These are phyloP conservation scores for Geopyxis carbonaria DNA, from an alignment of 495 filamentous ascomycete species.

Conservation along the genomic window DNA sequence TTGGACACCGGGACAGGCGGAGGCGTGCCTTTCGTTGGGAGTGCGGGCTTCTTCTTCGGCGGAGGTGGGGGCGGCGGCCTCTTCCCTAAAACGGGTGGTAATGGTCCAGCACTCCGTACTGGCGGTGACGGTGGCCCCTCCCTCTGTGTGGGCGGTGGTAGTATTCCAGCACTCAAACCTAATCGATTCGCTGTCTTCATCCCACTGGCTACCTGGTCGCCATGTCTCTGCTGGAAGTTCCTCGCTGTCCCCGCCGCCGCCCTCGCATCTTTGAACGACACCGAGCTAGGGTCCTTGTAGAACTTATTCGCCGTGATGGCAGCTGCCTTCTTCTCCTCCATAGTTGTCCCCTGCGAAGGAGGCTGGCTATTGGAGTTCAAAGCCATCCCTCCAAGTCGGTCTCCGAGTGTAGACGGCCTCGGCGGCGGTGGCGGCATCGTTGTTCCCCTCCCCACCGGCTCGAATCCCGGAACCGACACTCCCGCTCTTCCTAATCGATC, in stretches of 20 bases:
- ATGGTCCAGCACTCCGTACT: not conserved
- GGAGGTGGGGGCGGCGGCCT: conserved; percentile 57
- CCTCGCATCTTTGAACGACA: conserved; percentile 39
- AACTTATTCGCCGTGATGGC: conserved; percentile 39
- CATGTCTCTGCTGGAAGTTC: conserved; percentile 57
- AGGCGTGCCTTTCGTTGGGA: conserved; percentile 23
- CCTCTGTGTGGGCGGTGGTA: not conserved
- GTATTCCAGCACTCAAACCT: not conserved
- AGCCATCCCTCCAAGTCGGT: conserved; percentile 30
- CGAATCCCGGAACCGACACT: conserved; percentile 64
- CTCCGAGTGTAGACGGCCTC: conserved; percentile 7
- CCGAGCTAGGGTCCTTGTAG: conserved; percentile 39
- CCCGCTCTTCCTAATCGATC: conserved; percentile 54
- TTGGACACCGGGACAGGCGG: not conserved
- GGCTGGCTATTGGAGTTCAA: conserved; percentile 43
- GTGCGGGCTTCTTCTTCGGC: conserved; percentile 40
- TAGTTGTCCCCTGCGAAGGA: conserved; percentile 37
- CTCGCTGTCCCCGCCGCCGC: conserved; percentile 42
- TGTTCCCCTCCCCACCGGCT: conserved; percentile 32
- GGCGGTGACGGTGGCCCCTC: not conserved
- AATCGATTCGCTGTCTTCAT: conserved; percentile 38
- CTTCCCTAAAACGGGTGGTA: conserved; percentile 23
- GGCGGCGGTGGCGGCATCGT: conserved; percentile 9
- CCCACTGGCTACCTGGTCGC: conserved; percentile 52
- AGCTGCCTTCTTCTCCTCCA: conserved; percentile 45